Percentiles rank a stretch among this genome's conserved stretches.
phyloP scores from a whole-genome alignment of 116 monocot species.

The Phalaenopsis hybrid region DNA sequence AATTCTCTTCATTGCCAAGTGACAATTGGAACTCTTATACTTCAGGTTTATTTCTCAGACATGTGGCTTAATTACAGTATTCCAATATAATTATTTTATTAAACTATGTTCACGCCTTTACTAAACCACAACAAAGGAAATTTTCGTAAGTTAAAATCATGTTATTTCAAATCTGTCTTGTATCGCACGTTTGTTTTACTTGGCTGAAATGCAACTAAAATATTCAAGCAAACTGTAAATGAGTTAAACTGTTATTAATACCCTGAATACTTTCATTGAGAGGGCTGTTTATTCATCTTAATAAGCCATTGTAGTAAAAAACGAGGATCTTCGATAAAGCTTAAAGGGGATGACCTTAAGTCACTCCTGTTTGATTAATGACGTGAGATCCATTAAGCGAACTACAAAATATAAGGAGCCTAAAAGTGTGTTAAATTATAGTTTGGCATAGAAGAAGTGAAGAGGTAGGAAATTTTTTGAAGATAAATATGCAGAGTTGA shows the following conservation, averaged over 20 bases:
- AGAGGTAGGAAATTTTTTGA: too few relatives aligned
- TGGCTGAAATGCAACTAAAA: not conserved
- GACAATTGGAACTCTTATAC: slow-evolving; percentile 93
- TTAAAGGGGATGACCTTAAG: not conserved
- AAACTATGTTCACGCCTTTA: not conserved
- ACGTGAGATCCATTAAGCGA: not conserved
- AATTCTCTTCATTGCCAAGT: slow-evolving; percentile 89
- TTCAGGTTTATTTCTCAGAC: slow-evolving; percentile 59
- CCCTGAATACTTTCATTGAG: not conserved
- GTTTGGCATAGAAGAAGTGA: too few relatives aligned
- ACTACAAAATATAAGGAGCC: not conserved
- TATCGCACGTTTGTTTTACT: not conserved
- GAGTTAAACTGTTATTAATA: not conserved
- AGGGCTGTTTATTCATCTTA: not conserved
- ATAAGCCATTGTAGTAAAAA: not conserved
- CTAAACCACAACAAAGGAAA: not conserved
- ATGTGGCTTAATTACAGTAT: not conserved
- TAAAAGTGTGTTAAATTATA: too few relatives aligned
- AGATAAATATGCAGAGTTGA: too few relatives aligned
- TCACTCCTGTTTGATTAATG: not conserved
- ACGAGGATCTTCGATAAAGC: not conserved
- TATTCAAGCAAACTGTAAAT: not conserved
- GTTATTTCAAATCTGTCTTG: not conserved
- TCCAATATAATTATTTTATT: not conserved
- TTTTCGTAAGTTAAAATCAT: not conserved